These are phyloP conservation scores for Fusarium sp. DNA, from an alignment of 2,329 filamentous ascomycete genomes.

Conservation along the genomic window DNA sequence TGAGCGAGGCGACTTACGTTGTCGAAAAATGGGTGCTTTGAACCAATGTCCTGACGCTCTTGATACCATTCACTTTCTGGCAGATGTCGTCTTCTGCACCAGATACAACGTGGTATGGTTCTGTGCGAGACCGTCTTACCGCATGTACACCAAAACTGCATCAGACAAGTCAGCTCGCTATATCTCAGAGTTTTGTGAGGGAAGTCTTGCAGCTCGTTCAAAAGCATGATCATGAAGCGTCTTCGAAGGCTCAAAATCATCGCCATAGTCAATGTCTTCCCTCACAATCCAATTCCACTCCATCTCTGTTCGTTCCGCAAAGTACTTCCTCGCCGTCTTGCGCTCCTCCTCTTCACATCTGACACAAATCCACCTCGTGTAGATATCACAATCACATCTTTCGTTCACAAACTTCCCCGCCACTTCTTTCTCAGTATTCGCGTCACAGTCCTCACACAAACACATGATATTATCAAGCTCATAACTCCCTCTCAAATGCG, in stretches of 20 bases:
- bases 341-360: background rate
- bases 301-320: background rate
- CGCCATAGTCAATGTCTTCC: background rate
- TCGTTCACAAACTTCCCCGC: background rate
- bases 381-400: constrained; percentile 31
- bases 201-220: background rate
- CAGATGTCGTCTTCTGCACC: constrained; percentile 31
- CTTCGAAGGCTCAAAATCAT: constrained; percentile 22
- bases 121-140: background rate
- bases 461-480: constrained; percentile 23
- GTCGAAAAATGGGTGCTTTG: constrained; percentile 28
- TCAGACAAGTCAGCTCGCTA: too few relatives aligned
- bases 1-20: background rate
- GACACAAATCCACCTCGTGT: constrained; percentile 23
- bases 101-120: constrained; percentile 13
- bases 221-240: background rate
- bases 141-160: constrained; percentile 33
- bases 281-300: constrained; percentile 1
- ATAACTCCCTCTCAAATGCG: background rate
- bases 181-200: too few relatives aligned
- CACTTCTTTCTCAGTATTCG: background rate
- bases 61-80: constrained; percentile 20
- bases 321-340: background rate
- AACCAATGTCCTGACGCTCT: background rate
- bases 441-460: constrained; percentile 21